Conservation (phyloP, 176 grass and related monocot species). For the Juncus effusus region DNA sequence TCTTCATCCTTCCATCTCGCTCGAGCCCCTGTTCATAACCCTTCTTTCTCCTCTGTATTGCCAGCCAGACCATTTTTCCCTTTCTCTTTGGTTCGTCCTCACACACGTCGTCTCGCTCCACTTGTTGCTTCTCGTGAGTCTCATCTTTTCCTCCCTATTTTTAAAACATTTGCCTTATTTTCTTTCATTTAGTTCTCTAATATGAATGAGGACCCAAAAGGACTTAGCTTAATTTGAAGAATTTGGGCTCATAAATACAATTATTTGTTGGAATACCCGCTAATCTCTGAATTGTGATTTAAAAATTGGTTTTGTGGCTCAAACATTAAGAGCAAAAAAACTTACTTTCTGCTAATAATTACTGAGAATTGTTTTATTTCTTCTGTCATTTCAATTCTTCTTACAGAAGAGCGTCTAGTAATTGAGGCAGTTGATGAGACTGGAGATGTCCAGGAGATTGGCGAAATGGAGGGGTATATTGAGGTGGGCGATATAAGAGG, state of each 20-base stretch:
- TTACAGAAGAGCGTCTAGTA: slow-evolving; percentile 21
- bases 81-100: neutral
- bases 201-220: neutral
- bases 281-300: too few species aligned
- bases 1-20: neutral
- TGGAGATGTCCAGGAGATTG: slow-evolving; percentile 12
- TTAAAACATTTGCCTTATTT: neutral
- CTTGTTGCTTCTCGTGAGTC: slow-evolving; percentile 12
- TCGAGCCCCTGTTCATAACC: slow-evolving; percentile 4
- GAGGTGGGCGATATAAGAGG: slow-evolving; percentile 65
- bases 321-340: too few species aligned
- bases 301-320: too few species aligned
- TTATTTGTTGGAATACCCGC: too few species aligned
- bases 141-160: neutral
- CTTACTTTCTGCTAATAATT: too few species aligned
- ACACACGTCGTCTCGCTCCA: neutral
- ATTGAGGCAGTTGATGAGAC: slow-evolving; percentile 14
- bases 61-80: neutral
- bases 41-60: neutral
- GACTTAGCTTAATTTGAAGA: too few species aligned
- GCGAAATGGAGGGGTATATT: slow-evolving; percentile 32
- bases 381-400: too few species aligned
- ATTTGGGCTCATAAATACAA: too few species aligned
- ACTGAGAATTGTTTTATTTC: neutral
- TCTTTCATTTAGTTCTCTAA: neutral